Evolutionary conservation across 2,329 filamentous ascomycete species (phyloP).

Genomic region (Hypoxylon sp.): DNA sequence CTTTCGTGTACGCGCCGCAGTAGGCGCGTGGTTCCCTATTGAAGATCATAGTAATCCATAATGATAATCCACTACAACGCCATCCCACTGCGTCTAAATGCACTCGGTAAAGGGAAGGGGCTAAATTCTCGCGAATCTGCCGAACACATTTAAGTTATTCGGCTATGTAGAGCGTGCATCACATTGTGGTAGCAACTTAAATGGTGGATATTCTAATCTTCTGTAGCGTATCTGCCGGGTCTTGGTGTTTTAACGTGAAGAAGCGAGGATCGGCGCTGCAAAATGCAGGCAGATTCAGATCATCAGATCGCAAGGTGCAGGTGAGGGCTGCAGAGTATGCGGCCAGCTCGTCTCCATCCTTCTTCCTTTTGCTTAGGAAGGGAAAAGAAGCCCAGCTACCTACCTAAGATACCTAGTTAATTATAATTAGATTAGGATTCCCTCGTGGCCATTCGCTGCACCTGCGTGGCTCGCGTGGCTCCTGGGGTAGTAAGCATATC

Average conservation of each 20-base stretch:
- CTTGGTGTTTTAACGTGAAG: constrained; percentile 17
- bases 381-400: constrained; percentile 2
- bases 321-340: constrained; percentile 37
- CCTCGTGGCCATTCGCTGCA: constrained; percentile 39
- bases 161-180: constrained; percentile 30
- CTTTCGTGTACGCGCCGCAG: constrained; percentile 62
- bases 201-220: constrained; percentile 10
- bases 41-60: constrained; percentile 19
- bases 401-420: too few species aligned
- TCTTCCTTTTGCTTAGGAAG: not conserved
- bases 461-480: constrained; percentile 41
- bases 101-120: constrained; percentile 6
- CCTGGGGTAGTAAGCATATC: constrained; percentile 23
- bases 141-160: constrained; percentile 17
- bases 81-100: constrained; percentile 1
- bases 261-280: constrained; percentile 39
- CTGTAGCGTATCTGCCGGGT: constrained; percentile 10
- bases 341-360: constrained; percentile 33
- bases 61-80: constrained; percentile 15
- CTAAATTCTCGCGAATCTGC: constrained; percentile 21
- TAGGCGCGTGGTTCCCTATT: constrained; percentile 43
- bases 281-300: constrained; percentile 31
- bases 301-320: constrained; percentile 14
- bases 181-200: constrained; percentile 30
- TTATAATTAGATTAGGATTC: constrained; percentile 34